These are phyloP conservation scores for Dryas integrifolia DNA, from an alignment of 331 rosid genomes.

Conservation along the genomic window DNA sequence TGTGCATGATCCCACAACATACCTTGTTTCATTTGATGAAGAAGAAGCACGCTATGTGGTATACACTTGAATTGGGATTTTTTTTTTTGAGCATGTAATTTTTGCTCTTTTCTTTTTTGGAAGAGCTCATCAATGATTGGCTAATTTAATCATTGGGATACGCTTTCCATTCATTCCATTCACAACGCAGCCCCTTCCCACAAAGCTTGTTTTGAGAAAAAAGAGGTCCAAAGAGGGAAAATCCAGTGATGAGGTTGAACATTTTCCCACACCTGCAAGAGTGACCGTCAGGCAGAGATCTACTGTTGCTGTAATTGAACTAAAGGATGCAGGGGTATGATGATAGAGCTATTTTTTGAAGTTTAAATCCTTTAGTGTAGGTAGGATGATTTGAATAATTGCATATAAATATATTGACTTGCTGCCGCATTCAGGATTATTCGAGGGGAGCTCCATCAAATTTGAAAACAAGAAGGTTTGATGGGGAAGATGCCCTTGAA, in stretches of 20 bases:
- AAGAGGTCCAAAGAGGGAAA: constrained; percentile 92
- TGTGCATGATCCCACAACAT: constrained; percentile 78
- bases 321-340: constrained; percentile 75
- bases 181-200: constrained; percentile 85
- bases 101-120: background rate
- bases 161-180: constrained; percentile 25
- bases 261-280: constrained; percentile 73
- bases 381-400: constrained; percentile 1
- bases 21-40: constrained; percentile 78
- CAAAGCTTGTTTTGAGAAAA: constrained; percentile 79
- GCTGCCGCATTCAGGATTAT: constrained; percentile 58
- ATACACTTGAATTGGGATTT: constrained; percentile 29
- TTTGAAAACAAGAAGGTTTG: constrained; percentile 47
- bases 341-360: constrained; percentile 19
- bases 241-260: constrained; percentile 77
- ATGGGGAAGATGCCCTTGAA: constrained; percentile 66
- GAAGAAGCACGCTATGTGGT: constrained; percentile 88
- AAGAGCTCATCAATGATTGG: background rate
- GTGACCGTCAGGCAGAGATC: constrained; percentile 80
- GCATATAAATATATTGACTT: background rate
- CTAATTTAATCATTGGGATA: constrained; percentile 12
- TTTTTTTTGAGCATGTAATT: background rate
- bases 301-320: constrained; percentile 67
- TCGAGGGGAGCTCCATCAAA: constrained; percentile 45
- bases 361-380: background rate